Evolutionary conservation across 2,329 filamentous ascomycete genomes (phyloP).

Genomic region (Pseudogymnoascus sp.): DNA sequence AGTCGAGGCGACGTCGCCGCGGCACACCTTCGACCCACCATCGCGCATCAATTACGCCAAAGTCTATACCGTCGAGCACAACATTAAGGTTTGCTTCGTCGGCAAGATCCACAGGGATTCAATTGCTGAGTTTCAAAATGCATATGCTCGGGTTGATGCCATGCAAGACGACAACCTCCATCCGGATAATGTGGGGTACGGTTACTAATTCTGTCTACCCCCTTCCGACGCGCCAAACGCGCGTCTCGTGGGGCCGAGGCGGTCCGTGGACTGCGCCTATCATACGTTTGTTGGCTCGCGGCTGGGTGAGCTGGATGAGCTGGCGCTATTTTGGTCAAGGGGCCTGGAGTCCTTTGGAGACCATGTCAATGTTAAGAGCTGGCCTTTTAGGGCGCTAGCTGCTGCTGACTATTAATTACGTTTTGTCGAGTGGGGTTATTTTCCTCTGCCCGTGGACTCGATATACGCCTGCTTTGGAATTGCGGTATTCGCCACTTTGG

Average conservation of each 20-base stretch:
- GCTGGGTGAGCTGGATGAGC: background rate
- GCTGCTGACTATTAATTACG: background rate
- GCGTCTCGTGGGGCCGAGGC: background rate
- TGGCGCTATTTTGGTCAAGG: background rate
- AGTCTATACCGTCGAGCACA: constrained; percentile 24
- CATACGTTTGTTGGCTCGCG: background rate
- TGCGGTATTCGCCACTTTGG: background rate
- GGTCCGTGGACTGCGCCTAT: background rate
- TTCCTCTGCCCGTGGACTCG: background rate
- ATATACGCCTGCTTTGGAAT: background rate
- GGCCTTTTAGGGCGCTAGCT: background rate
- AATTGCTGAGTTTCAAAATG: background rate
- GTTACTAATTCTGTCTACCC: background rate
- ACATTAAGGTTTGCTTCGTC: constrained; percentile 20
- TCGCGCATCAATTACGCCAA: constrained; percentile 24
- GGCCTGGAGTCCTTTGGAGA: background rate
- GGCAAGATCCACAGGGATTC: constrained; percentile 14
- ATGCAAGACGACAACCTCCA: too few relatives aligned
- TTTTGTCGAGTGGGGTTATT: background rate
- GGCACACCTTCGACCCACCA: constrained; percentile 10
- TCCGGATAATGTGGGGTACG: too few relatives aligned
- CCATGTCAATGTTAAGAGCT: background rate
- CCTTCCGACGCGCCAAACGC: background rate
- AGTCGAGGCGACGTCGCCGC: background rate
- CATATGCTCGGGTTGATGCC: background rate